Conservation (phyloP, 1,284 basidiomycete genomes). For the Clitocybe nebularis region DNA sequence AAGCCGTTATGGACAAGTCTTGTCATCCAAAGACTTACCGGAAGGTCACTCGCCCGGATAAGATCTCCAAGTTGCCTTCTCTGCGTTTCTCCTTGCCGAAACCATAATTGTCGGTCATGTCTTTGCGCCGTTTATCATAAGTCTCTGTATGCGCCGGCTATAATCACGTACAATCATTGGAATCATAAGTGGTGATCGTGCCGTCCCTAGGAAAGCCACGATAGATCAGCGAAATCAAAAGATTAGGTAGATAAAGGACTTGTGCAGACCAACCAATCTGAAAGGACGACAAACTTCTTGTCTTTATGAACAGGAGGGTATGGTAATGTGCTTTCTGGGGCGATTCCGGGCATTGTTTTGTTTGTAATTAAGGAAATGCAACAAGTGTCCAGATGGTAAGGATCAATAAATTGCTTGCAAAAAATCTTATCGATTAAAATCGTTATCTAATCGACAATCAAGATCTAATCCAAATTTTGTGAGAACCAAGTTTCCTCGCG, state of each 20-base stretch:
- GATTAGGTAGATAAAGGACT: slow-evolving; percentile 4
- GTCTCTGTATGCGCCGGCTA: not conserved
- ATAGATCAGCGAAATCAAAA: slow-evolving; percentile 6
- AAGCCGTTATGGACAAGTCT: too few species aligned
- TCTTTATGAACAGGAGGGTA: slow-evolving; percentile 77
- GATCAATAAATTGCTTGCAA: not conserved
- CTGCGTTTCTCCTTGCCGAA: slow-evolving; percentile 68
- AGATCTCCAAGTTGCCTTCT: slow-evolving; percentile 67
- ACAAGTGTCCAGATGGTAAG: not conserved
- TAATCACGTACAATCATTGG: slow-evolving; percentile 78
- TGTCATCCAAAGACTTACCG: slow-evolving; percentile 40
- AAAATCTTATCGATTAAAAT: not conserved
- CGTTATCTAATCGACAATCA: slow-evolving; percentile 1
- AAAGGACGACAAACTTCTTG: slow-evolving; percentile 83
- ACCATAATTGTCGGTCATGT: slow-evolving; percentile 76
- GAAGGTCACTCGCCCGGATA: slow-evolving; percentile 66
- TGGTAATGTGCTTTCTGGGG: slow-evolving; percentile 64
- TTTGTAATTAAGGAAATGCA: too few species aligned
- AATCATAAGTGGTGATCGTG: slow-evolving; percentile 87
- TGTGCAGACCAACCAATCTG: slow-evolving; percentile 72
- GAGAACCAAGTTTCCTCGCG: too few species aligned
- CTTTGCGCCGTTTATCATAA: too few species aligned
- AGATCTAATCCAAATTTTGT: too few species aligned
- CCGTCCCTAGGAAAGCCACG: slow-evolving; percentile 63
- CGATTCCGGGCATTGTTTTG: slow-evolving; percentile 8